Conservation (phyloP, 2,329 filamentous ascomycete genomes). For the Beauveria brongniartii region DNA sequence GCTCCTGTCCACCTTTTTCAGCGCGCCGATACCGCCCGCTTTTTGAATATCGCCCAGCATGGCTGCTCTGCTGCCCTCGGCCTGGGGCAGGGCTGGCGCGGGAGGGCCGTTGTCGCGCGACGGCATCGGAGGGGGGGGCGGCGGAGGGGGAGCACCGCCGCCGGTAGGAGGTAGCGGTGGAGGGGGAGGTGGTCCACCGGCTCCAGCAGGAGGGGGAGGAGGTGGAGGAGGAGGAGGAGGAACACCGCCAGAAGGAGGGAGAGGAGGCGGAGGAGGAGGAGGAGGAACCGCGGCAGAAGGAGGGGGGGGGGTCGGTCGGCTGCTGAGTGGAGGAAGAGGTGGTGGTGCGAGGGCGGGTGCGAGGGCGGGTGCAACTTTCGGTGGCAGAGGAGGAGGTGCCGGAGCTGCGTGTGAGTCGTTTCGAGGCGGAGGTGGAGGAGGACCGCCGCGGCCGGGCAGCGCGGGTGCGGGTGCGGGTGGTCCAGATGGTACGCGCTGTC, state of each 20-base stretch:
- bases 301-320: constrained; percentile 45
- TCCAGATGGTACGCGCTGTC: constrained; percentile 50
- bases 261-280: constrained; percentile 32
- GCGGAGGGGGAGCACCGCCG: constrained; percentile 25
- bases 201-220: constrained; percentile 26
- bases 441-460: constrained; percentile 62
- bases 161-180: constrained; percentile 34
- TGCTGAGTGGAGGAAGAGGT: constrained; percentile 42
- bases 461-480: constrained; percentile 56
- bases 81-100: constrained; percentile 32
- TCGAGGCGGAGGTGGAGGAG: constrained; percentile 58
- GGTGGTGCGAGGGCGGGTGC: constrained; percentile 29
- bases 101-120: constrained; percentile 51
- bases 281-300: constrained; percentile 34
- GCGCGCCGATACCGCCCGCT: constrained; percentile 54
- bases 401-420: constrained; percentile 22
- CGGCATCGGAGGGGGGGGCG: constrained; percentile 44
- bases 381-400: constrained; percentile 37
- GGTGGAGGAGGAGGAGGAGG: constrained; percentile 37
- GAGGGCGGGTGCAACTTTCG: constrained; percentile 36
- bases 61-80: constrained; percentile 44
- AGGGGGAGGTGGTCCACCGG: constrained; percentile 22
- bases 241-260: constrained; percentile 33
- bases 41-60: constrained; percentile 66
- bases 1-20: constrained; percentile 67